A percentile compares a stretch with the other conserved stretches of the same genome.
These are phyloP conservation scores for Mucor indicus DNA, from an alignment of 371 early-diverging fungal species.

Conservation along the genomic window DNA sequence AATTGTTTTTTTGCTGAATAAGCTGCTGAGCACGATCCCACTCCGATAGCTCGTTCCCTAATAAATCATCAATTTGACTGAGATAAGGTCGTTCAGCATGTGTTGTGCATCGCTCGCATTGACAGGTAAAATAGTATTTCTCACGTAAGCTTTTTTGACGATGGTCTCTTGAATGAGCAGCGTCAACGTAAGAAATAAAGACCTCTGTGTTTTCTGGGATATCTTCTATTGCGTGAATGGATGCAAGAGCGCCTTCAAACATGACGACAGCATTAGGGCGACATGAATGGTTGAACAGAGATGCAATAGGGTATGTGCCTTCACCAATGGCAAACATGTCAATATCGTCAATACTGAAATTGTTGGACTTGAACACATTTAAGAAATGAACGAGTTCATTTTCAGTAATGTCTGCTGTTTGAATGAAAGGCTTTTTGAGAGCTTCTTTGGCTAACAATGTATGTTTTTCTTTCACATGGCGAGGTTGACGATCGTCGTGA, in stretches of 20 bases:
- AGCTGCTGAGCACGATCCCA: slow-evolving; percentile 36
- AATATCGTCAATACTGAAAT: slow-evolving; percentile 65
- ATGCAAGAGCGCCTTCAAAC: slow-evolving; percentile 49
- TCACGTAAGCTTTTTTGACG: slow-evolving; percentile 54
- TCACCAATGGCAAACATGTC: slow-evolving; percentile 71
- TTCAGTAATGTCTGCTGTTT: slow-evolving; percentile 11
- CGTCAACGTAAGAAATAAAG: slow-evolving; percentile 77
- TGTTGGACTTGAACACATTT: slow-evolving; percentile 74
- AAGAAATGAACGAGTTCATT: slow-evolving; percentile 47
- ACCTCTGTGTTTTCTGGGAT: slow-evolving; percentile 70
- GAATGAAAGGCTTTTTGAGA: slow-evolving; percentile 21
- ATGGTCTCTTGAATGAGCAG: slow-evolving; percentile 53
- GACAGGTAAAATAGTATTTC: slow-evolving; percentile 77
- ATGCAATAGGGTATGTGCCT: slow-evolving; percentile 75
- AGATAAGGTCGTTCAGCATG: slow-evolving; percentile 9
- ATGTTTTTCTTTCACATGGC: slow-evolving; percentile 7
- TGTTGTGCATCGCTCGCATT: slow-evolving; percentile 62
- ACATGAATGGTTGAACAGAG: slow-evolving; percentile 88
- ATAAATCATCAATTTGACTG: slow-evolving; percentile 29
- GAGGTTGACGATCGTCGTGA: slow-evolving; percentile 28
- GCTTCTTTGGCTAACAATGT: slow-evolving; percentile 8
- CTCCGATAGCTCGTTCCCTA: slow-evolving; percentile 34
- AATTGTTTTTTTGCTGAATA: slow-evolving; percentile 1
- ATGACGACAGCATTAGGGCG: slow-evolving; percentile 74
- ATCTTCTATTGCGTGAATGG: slow-evolving; percentile 62